phyloP scores from a whole-genome alignment of 257 asterid genomes.

The Salvia miltiorrhiza region DNA sequence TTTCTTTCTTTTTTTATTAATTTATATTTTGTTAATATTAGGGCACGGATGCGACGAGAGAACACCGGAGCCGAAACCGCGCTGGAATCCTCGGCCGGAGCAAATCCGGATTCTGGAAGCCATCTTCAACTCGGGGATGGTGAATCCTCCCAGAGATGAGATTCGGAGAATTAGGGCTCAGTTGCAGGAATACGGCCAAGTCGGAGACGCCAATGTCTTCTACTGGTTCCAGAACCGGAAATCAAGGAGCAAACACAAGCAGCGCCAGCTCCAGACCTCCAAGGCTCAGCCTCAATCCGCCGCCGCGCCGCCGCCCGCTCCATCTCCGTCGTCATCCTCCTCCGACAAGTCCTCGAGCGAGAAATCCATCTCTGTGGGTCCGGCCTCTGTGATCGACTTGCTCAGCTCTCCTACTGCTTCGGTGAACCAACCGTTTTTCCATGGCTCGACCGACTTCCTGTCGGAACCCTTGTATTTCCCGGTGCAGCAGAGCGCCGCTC shows the following conservation, averaged over 20 bases:
- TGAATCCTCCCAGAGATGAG: slow-evolving; percentile 91
- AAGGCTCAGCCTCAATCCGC: slow-evolving; percentile 25
- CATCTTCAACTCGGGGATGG: slow-evolving; percentile 95
- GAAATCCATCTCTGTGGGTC: slow-evolving; percentile 36
- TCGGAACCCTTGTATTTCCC: slow-evolving; percentile 52
- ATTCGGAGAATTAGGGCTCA: slow-evolving; percentile 81
- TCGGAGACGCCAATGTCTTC: slow-evolving; percentile 95
- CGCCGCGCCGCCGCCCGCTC: slow-evolving; percentile 12
- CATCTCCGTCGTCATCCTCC: slow-evolving; percentile 49
- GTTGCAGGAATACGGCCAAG: slow-evolving; percentile 84
- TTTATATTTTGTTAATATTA: not conserved
- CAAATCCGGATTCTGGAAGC: slow-evolving; percentile 85
- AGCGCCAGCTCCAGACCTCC: slow-evolving; percentile 52
- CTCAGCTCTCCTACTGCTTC: slow-evolving; percentile 68
- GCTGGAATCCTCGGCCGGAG: slow-evolving; percentile 97
- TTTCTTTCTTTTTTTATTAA: not conserved
- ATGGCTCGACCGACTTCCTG: slow-evolving; percentile 35
- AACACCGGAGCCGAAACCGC: slow-evolving; percentile 88
- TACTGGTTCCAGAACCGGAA: slow-evolving; percentile 98
- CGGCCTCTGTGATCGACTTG: slow-evolving; percentile 40
- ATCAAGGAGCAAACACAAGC: slow-evolving; percentile 91
- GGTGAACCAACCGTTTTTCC: slow-evolving; percentile 59
- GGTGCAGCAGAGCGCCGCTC: slow-evolving; percentile 31
- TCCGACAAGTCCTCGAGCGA: slow-evolving; percentile 58
- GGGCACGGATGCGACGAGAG: slow-evolving; percentile 61